These are phyloP conservation scores for Calycina herbarum DNA, from an alignment of 2,329 filamentous ascomycete species.

Conservation along the genomic window DNA sequence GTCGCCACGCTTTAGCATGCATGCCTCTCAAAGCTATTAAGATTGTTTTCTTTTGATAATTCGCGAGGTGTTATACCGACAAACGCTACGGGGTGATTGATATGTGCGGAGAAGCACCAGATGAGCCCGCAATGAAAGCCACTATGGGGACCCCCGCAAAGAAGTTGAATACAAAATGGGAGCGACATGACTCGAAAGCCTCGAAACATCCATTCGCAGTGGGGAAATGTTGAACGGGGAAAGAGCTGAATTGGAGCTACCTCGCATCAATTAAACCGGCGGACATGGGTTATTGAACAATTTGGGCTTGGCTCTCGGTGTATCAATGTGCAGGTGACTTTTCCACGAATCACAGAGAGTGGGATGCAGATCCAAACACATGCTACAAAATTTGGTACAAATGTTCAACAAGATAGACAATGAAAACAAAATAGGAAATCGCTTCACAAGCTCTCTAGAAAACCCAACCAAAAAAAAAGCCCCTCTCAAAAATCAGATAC, in stretches of 20 bases:
- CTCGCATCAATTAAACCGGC: not conserved
- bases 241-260: not conserved
- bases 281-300: not conserved
- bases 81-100: not conserved
- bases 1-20: not conserved
- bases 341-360: conserved; percentile 15
- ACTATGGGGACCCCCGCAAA: not conserved
- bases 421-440: not conserved
- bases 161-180: not conserved
- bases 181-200: not conserved
- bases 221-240: not conserved
- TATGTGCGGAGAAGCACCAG: not conserved
- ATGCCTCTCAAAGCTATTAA: not conserved
- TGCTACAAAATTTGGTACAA: conserved; percentile 5
- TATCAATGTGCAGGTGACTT: not conserved
- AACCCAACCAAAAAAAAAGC: not conserved
- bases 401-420: conserved; percentile 1
- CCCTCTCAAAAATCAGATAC: not conserved
- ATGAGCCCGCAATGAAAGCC: not conserved
- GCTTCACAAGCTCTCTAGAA: not conserved
- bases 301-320: not conserved
- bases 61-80: not conserved
- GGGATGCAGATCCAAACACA: conserved; percentile 9
- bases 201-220: not conserved
- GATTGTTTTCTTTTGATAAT: not conserved